phyloP scores from a whole-genome alignment of 176 grass and related monocot genomes.

The Lolium perenne region DNA sequence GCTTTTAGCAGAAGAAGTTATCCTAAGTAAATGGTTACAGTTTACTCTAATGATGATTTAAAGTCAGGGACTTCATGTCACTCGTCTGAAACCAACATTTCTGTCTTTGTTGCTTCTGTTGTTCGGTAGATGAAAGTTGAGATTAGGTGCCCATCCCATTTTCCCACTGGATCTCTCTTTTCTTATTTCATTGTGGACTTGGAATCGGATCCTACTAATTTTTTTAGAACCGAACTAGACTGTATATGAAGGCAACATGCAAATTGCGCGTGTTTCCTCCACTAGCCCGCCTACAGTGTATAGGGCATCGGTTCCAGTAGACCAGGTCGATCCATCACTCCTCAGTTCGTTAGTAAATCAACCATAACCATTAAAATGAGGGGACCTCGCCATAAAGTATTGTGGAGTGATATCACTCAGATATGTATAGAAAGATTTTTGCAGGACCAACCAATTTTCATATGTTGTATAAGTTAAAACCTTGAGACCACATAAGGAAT shows the following conservation, averaged over 20 bases:
- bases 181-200: slow-evolving; percentile 42
- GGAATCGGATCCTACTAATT: slow-evolving; percentile 59
- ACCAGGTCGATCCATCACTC: slow-evolving; percentile 9
- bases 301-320: slow-evolving; percentile 14
- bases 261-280: slow-evolving; percentile 41
- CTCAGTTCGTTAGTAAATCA: not conserved
- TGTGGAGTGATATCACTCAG: not conserved
- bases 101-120: not conserved
- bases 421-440: not conserved
- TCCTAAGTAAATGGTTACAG: not conserved
- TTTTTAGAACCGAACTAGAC: slow-evolving; percentile 16
- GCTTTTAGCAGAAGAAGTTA: not conserved
- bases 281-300: slow-evolving; percentile 8
- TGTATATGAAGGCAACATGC: slow-evolving; percentile 40
- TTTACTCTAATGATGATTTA: not conserved
- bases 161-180: slow-evolving; percentile 40
- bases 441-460: not conserved
- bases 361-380: slow-evolving; percentile 15
- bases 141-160: slow-evolving; percentile 46
- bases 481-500: slow-evolving; percentile 39
- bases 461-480: not conserved
- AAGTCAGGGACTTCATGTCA: not conserved
- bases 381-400: not conserved
- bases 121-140: slow-evolving; percentile 40
- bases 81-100: slow-evolving; percentile 20